A percentile compares a stretch with the other conserved stretches of the same genome.
phyloP scores from a whole-genome alignment of 768 basidiomycete genomes.

The Tulasnella sp. region DNA sequence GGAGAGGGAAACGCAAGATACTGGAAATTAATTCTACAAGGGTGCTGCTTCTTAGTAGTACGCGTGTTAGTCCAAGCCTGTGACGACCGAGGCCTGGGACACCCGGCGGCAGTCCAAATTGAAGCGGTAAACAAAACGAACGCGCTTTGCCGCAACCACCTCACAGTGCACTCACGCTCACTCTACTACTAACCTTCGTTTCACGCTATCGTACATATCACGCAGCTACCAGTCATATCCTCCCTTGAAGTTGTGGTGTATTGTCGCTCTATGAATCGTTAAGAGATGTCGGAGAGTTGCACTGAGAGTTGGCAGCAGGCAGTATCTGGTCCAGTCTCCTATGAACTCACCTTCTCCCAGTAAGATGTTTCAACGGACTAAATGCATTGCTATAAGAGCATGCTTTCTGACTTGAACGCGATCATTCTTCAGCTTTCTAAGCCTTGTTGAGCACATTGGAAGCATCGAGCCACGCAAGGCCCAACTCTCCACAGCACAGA shows the following conservation, averaged over 20 bases:
- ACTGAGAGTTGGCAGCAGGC: background rate
- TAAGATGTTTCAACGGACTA: background rate
- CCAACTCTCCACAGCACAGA: background rate
- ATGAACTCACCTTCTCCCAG: slow-evolving; percentile 25
- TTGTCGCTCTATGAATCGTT: background rate
- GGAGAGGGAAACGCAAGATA: no score
- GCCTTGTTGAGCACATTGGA: slow-evolving; percentile 34
- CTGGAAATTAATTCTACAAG: no score
- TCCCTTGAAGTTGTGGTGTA: background rate
- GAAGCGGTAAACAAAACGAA: background rate
- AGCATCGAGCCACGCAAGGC: slow-evolving; percentile 25
- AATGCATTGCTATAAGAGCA: background rate
- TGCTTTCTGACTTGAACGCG: background rate
- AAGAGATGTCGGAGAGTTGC: background rate
- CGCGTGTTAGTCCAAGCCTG: no score
- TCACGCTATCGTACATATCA: background rate
- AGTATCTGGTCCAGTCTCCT: background rate
- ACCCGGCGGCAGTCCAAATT: background rate
- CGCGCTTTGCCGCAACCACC: background rate
- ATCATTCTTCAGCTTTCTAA: slow-evolving; percentile 34
- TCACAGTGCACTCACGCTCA: background rate
- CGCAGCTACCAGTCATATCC: background rate
- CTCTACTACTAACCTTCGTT: background rate
- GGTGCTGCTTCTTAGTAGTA: no score
- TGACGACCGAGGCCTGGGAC: background rate